phyloP scores from a whole-genome alignment of 2,329 filamentous ascomycete species.

The Aspergillus nomiae region DNA sequence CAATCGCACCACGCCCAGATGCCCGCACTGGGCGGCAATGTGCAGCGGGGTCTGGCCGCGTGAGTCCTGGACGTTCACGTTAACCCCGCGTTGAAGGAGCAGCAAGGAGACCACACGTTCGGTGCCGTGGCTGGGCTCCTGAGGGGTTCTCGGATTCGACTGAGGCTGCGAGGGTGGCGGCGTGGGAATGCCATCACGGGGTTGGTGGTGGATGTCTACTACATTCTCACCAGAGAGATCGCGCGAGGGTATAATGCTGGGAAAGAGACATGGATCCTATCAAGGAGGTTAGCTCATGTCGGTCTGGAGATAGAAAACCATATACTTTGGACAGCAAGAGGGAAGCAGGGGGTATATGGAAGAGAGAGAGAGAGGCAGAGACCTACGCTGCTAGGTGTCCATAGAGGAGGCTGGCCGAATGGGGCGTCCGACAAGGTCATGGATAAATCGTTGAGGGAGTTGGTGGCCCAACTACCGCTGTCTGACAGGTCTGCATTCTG shows the following conservation, averaged over 20 bases:
- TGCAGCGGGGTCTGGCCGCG: slow-evolving; percentile 5
- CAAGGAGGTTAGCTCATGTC: not conserved
- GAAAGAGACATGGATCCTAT: not conserved
- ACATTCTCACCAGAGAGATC: not conserved
- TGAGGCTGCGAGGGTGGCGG: not conserved
- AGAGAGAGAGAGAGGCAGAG: not conserved
- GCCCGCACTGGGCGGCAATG: slow-evolving; percentile 2
- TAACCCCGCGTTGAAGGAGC: not conserved
- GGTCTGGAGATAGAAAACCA: not conserved
- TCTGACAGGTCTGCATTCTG: not conserved
- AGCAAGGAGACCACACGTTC: not conserved
- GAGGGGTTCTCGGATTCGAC: not conserved
- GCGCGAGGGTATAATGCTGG: not conserved
- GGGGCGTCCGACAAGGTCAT: not conserved
- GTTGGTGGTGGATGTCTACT: not conserved
- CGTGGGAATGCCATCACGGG: not conserved
- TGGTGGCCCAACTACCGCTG: not conserved
- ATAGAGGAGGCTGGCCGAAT: not conserved
- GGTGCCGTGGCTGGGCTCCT: not conserved
- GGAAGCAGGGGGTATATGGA: not conserved
- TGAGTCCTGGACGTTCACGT: not conserved
- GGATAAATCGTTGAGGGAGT: not conserved
- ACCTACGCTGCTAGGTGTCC: not conserved
- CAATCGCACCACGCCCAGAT: not conserved
- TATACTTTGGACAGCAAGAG: not conserved